Base-by-base conservation (phyloP, 208 protist genomes). In the Trichomonas vaginalis region DNA sequence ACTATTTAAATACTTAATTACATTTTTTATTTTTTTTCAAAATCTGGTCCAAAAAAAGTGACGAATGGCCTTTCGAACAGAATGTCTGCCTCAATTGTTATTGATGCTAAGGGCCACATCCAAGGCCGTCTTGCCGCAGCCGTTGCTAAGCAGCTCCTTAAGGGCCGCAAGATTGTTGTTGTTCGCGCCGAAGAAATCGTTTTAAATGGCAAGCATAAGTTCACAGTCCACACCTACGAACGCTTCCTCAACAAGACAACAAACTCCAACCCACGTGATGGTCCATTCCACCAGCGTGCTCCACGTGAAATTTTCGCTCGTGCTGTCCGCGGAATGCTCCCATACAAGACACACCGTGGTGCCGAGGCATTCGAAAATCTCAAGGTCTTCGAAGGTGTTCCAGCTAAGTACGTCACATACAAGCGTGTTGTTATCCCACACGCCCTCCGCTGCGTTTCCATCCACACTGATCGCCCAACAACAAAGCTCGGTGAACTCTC, bases 21-120 rank as follows among this genome's bases (percentile, higher is more conserved):
- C n/a, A n/a, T n/a, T n/a, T n/a, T n/a, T n/a, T n/a, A n/a, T n/a
- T n/a, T n/a, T n/a, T n/a, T n/a, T n/a, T n/a, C n/a, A n/a, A n/a
- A n/a, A n/a, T n/a, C n/a, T n/a, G n/a, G n/a, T n/a, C n/a, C n/a
- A 88, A 23, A 88, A 88, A 23, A n/a, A 40, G 21, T 48, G 17
- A n/a, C 14, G 32, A 45, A 47, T 88, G 82, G 82, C 17, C 40
- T 14, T 45, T 45, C 82, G 40, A 47, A 47, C 48, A 10, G 8
- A 83, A 83, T 88, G 82, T 47, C 40, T 47, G 37, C 40, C 17
- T 23, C 96, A 80, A 97, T 99, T 86, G 98, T 99, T 56, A 98
- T 99, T 96, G 99, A 99, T 97, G 98, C 98, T 88, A 98, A 98
- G 95, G 98, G 98, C 95, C 99, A 99, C 97, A 97, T 99, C 35